phyloP scores from a whole-genome alignment of 208 protist genomes.

The Trypanosoma conorhini region DNA sequence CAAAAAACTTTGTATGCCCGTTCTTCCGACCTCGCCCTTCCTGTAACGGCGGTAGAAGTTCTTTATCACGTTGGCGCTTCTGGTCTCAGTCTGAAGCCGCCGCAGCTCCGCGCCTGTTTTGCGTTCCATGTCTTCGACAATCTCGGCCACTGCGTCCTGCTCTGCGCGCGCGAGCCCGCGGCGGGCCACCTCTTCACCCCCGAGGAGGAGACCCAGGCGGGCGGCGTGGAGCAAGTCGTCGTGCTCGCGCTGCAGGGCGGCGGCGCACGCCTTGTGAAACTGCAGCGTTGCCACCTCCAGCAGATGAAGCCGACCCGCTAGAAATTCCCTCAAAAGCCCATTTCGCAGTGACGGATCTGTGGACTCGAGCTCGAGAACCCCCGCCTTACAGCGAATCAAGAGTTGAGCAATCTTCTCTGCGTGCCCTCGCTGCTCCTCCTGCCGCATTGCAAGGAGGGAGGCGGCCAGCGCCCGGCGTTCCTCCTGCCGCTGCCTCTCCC shows the following conservation, averaged over 20 bases:
- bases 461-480: conserved; percentile 4
- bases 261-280: not conserved
- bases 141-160: conserved; percentile 17
- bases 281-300: not conserved
- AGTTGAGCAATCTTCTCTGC: conserved; percentile 2
- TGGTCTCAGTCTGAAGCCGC: not conserved
- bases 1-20: conserved; percentile 23
- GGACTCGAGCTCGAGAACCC: conserved; percentile 15
- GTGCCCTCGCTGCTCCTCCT: not conserved
- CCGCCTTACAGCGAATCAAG: conserved; percentile 3
- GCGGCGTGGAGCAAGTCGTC: not conserved
- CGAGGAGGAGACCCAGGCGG: not conserved
- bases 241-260: not conserved
- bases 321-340: not conserved
- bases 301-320: not conserved
- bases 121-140: conserved; percentile 21
- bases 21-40: conserved; percentile 23
- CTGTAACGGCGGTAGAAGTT: conserved; percentile 20
- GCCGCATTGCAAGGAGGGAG: not conserved
- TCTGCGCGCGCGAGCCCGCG: conserved; percentile 20
- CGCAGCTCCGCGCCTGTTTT: conserved; percentile 10
- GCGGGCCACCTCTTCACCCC: conserved; percentile 19
- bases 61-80: conserved; percentile 22
- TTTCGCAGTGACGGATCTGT: not conserved
- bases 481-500: not conserved